phyloP scores from a whole-genome alignment of 352 stramenopile genomes.

The Stramenopiles sp. region DNA sequence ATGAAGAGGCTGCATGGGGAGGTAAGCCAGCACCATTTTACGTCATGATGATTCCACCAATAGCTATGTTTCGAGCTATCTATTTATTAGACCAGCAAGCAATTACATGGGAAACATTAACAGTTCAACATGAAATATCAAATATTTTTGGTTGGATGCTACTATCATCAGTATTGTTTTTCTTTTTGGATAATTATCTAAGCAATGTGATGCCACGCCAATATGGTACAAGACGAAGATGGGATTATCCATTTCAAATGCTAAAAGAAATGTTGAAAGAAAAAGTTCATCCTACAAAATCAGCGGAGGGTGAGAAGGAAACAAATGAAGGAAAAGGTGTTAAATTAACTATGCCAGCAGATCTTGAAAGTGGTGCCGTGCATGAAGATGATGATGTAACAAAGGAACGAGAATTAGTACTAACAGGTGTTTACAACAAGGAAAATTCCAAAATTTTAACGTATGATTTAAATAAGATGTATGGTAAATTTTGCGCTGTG shows the following conservation, averaged over 20 bases:
- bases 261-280: background rate
- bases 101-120: background rate
- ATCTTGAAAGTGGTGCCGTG: background rate
- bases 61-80: background rate
- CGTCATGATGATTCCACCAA: background rate
- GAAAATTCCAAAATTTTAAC: background rate
- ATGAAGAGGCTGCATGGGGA: background rate
- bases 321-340: background rate
- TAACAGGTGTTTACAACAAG: background rate
- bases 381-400: background rate
- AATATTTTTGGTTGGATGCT: background rate
- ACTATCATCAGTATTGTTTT: background rate
- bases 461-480: background rate
- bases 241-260: background rate
- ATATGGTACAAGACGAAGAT: background rate
- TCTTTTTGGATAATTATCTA: background rate
- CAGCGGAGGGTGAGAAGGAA: background rate
- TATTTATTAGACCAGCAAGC: background rate
- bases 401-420: background rate
- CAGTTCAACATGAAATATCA: background rate
- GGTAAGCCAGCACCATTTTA: background rate
- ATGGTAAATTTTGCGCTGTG: conserved; percentile 25
- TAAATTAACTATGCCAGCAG: background rate
- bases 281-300: background rate
- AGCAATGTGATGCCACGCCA: background rate